Base-by-base conservation (phyloP, 495 filamentous ascomycete species). In the Penicillium mononematosum region DNA sequence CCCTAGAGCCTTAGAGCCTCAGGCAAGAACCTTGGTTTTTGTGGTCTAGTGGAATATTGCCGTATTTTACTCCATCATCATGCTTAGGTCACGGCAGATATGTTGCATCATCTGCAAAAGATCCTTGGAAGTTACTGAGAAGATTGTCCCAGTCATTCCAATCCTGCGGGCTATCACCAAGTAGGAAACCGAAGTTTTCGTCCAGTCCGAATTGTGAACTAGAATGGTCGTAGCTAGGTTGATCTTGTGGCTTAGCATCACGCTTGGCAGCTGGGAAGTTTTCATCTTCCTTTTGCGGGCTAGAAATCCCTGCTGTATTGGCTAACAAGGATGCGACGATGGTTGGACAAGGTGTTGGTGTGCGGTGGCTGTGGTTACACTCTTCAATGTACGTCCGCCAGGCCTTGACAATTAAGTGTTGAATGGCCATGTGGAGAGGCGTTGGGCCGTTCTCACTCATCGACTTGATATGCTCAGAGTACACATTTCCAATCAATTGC, bases 61-160 rank as follows among this genome's bases (percentile, higher is more conserved):
- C 20, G 22, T 22, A 22, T 22, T 22, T 22, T 22, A 22, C 2
- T 22, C 22, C 22, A 22, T 22, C 22, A 22, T 22, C 22, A 11
- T 45, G 8, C 20, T 38, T n/a, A 5, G 25, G 42, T 20, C 51
- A 48, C 9, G 57, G n/a, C 59, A 58, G 39, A 24, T 56, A 41
- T 10, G 34, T 56, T 24, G 55, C 55, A 47, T 66, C 66, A 44
- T 69, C 63, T 32, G 59, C 17, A n/a, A 66, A 38, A 4, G 63
- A 64, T 47, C 50, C 58, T 20, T 68, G 65, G 24, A 72, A 74
- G 16, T 71, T 60, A 38, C 63, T 67, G 27, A 74, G 51, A 5
- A 75, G 59, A 22, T 65, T 58, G 42, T 73, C 70, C 71, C 73
- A 73, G 42, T 74, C 62, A 44, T 55, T 56, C 73, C 73, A 75